Conservation (phyloP, 2,329 filamentous ascomycete genomes). For the Ambrosiella xylebori region DNA sequence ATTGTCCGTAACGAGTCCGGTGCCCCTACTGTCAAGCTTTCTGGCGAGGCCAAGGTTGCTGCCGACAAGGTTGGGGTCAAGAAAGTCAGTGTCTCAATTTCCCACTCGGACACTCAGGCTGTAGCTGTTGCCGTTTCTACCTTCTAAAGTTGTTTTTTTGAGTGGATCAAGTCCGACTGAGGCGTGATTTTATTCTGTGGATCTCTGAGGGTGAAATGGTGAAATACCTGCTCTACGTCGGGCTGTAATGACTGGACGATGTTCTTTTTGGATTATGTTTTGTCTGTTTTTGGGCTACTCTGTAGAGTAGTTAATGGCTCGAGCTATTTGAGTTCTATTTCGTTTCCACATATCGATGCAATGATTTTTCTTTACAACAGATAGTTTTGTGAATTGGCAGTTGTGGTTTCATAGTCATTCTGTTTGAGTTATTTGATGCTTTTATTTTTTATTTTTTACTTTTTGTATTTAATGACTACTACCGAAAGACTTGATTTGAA, state of each 20-base stretch:
- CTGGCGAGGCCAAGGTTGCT: slow-evolving; percentile 65
- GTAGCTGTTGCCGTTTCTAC: slow-evolving; percentile 83
- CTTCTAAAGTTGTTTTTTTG: slow-evolving; percentile 32
- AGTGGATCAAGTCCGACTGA: background rate
- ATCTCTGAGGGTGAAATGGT: background rate
- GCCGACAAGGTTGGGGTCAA: slow-evolving; percentile 80
- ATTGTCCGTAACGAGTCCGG: slow-evolving; percentile 67
- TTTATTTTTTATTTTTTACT: background rate
- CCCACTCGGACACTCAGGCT: slow-evolving; percentile 84
- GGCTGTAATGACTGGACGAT: slow-evolving; percentile 1
- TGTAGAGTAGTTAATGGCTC: slow-evolving; percentile 1
- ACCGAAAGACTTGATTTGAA: background rate
- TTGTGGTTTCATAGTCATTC: no score
- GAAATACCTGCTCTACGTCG: slow-evolving; percentile 6
- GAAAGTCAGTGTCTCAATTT: slow-evolving; percentile 82
- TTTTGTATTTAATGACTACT: background rate
- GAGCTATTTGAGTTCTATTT: background rate
- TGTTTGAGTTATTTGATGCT: background rate
- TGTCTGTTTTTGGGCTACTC: slow-evolving; percentile 5
- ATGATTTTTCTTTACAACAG: slow-evolving; percentile 1
- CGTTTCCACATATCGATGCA: background rate
- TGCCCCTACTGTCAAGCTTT: slow-evolving; percentile 70
- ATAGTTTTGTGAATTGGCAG: background rate
- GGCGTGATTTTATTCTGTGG: background rate
- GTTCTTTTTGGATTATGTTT: slow-evolving; percentile 8